Evolutionary conservation across 2,329 filamentous ascomycete genomes (phyloP).

Genomic region (Neopestalotiopsis clavispora): DNA sequence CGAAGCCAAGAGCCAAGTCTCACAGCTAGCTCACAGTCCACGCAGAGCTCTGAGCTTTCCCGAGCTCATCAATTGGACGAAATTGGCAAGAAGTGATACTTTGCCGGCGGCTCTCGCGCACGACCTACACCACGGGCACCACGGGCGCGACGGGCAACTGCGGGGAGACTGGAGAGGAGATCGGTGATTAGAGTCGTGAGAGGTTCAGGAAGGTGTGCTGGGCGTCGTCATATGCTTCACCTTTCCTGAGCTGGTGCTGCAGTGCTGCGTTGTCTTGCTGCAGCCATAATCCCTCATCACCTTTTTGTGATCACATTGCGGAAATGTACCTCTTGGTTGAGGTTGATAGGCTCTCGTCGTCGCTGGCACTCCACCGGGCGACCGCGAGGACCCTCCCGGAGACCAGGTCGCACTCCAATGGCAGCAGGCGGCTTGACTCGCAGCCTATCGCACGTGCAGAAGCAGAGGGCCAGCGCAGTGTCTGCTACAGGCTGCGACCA

Average conservation of each 20-base stretch:
- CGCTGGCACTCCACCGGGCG: slow-evolving; percentile 40
- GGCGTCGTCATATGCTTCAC: slow-evolving; percentile 13
- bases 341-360: slow-evolving; percentile 48
- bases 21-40: no score
- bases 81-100: not conserved
- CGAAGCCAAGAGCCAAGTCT: not conserved
- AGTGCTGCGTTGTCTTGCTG: slow-evolving; percentile 44
- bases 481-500: slow-evolving; percentile 42
- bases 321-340: slow-evolving; percentile 30
- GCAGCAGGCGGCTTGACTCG: slow-evolving; percentile 33
- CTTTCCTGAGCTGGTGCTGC: slow-evolving; percentile 32
- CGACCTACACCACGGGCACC: no score
- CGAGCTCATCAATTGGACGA: not conserved
- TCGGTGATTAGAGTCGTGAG: not conserved
- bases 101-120: slow-evolving; percentile 10
- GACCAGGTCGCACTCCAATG: slow-evolving; percentile 47
- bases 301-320: slow-evolving; percentile 33
- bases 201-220: slow-evolving; percentile 17
- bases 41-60: not conserved
- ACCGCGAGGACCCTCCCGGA: slow-evolving; percentile 37
- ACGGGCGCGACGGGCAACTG: not conserved
- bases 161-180: not conserved
- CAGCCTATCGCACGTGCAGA: slow-evolving; percentile 46
- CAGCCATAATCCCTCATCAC: slow-evolving; percentile 47
- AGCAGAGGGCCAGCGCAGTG: slow-evolving; percentile 51